Percentiles rank a stretch among this genome's conserved stretches.
Evolutionary conservation across 2,329 filamentous ascomycete genomes (phyloP).

Genomic region (Aureobasidium subglaciale): DNA sequence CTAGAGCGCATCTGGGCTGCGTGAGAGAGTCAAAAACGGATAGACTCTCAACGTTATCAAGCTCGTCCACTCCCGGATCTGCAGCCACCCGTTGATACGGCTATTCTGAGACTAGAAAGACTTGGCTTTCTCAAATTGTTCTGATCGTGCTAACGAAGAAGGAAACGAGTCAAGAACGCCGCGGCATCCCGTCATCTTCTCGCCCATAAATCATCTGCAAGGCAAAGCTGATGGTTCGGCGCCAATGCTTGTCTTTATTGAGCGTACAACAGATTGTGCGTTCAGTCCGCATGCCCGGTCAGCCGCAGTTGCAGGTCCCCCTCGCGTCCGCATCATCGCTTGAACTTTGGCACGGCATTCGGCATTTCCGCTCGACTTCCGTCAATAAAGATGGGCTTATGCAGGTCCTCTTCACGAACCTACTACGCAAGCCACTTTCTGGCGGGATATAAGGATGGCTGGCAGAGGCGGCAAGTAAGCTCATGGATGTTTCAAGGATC

Average conservation of each 20-base stretch:
- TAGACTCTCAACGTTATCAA: constrained; percentile 13
- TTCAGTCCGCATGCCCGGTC: not conserved
- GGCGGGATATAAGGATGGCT: not conserved
- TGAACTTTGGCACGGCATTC: constrained; percentile 9
- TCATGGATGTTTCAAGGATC: not conserved
- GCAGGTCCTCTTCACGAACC: constrained; percentile 9
- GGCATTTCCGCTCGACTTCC: constrained; percentile 6
- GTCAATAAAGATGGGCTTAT: constrained; percentile 8
- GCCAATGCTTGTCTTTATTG: constrained; percentile 4
- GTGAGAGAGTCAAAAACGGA: constrained; percentile 11
- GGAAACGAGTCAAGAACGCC: not conserved
- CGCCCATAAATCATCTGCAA: no score
- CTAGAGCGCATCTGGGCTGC: constrained; percentile 11
- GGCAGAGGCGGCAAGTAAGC: not conserved
- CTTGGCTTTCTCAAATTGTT: constrained; percentile 10
- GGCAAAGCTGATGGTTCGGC: not conserved
- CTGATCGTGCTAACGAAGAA: not conserved
- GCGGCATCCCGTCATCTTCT: not conserved
- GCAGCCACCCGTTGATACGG: constrained; percentile 1
- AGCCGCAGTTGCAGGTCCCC: not conserved
- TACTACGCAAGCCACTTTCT: not conserved
- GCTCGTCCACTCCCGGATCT: not conserved
- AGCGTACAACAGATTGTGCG: not conserved
- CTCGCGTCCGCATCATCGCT: not conserved
- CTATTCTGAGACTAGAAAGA: constrained; percentile 2